Evolutionary conservation across 2,329 filamentous ascomycete genomes (phyloP).

Genomic region (Chaetomiaceae sp.): DNA sequence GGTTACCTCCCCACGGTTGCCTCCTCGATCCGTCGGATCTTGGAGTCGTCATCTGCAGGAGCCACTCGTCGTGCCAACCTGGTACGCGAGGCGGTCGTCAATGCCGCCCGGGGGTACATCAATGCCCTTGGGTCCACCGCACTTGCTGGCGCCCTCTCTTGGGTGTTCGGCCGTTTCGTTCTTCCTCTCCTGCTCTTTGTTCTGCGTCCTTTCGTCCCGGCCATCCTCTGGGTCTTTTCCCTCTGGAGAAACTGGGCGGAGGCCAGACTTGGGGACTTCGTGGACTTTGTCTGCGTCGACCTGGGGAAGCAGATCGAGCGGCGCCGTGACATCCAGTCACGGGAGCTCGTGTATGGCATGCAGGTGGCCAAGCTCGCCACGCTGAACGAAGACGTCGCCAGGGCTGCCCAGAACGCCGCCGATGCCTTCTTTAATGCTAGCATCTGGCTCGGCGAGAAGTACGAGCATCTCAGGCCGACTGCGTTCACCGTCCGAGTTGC

Average conservation of each 20-base stretch:
- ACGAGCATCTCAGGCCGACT: conserved; percentile 2
- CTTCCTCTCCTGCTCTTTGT: background rate
- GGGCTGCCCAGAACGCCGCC: background rate
- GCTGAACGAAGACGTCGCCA: conserved; percentile 4
- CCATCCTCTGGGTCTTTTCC: background rate
- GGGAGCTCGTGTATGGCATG: background rate
- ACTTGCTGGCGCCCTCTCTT: background rate
- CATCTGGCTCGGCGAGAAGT: background rate
- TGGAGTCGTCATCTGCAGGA: conserved; percentile 6
- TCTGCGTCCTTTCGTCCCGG: background rate
- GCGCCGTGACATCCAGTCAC: background rate
- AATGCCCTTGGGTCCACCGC: background rate
- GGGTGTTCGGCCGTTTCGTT: background rate
- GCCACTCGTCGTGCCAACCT: conserved; percentile 9
- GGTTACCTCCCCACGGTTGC: conserved; percentile 1
- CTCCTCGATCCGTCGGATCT: background rate
- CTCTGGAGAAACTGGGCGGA: conserved; percentile 1
- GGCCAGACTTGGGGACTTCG: conserved; percentile 7
- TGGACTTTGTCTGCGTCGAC: conserved; percentile 12
- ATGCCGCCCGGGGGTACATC: conserved; percentile 1
- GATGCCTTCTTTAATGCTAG: background rate
- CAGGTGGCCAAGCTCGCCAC: conserved; percentile 1
- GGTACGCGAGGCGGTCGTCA: conserved; percentile 3
- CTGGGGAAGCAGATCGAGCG: background rate
- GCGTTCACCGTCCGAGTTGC: background rate